These are phyloP conservation scores for Penicillium griseofulvum DNA, from an alignment of 2,329 filamentous ascomycete species.

Conservation along the genomic window DNA sequence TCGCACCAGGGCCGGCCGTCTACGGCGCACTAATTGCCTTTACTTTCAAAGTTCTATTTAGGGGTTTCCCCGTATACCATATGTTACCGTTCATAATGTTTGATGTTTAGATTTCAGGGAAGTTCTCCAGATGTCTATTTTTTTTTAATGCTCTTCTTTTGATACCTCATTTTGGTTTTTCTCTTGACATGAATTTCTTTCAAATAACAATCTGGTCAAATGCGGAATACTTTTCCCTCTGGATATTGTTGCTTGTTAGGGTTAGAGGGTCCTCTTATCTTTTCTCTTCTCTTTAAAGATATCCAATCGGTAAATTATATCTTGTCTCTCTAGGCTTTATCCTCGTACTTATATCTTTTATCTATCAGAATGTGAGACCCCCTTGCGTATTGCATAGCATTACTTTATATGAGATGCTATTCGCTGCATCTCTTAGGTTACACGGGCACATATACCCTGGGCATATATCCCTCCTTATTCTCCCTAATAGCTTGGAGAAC, in stretches of 20 bases:
- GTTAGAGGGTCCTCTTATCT: conserved; percentile 13
- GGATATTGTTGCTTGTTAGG: conserved; percentile 11
- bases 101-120: not conserved
- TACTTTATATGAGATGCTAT: not conserved
- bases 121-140: not conserved
- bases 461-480: not conserved
- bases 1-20: conserved; percentile 23
- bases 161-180: conserved; percentile 8
- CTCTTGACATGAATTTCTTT: too few species aligned
- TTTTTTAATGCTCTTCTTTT: not conserved
- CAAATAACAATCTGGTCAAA: not conserved
- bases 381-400: too few species aligned
- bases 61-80: not conserved
- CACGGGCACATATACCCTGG: not conserved
- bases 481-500: not conserved
- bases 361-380: too few species aligned
- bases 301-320: not conserved
- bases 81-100: conserved; percentile 6
- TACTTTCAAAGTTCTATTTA: too few species aligned
- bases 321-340: too few species aligned
- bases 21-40: conserved; percentile 16
- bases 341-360: too few species aligned
- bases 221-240: conserved; percentile 8
- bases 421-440: not conserved
- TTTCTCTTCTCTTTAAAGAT: not conserved